Evolutionary conservation across 352 stramenopile genomes (phyloP), one percentile per base, ranked within the genome.

Genomic region (Pythium aphanidermatum): DNA sequence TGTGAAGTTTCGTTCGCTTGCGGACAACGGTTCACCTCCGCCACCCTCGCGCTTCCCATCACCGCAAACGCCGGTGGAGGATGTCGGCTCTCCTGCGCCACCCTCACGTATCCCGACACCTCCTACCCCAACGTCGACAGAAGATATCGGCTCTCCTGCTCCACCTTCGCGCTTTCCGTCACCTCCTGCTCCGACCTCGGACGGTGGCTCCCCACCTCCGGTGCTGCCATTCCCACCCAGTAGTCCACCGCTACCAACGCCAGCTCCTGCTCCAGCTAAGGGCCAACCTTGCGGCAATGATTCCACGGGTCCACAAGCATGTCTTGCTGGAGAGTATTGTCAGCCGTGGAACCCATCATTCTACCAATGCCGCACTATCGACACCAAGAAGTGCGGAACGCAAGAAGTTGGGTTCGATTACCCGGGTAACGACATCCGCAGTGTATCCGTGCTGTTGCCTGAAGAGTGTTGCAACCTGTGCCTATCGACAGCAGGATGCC

Each of bases 331-430:
- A 31, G 9, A 54, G 27, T 80, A 74, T 60, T 79, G 68, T 51
- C 68, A 79, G 53, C 65, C 68, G 6, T 79, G 68, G 64, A 65
- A 73, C 53, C 33, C 60, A 6, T 44, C 36, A 12, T 64, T 61
- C 52, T 74, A 76, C 54, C 69, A 80, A 48, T 80, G 69, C 54
- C 60, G 64, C 27, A 39, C 27, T 16, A 32, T 53, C 14, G 46
- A 53, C 35, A 20, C 34, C 33, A n/a, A n/a, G n/a, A 52, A 52
- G 34, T 52, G 45, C 17, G 45, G 45, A 19, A 11, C 14, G 6
- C 45, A 52, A 20, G 23, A 45, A 27, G 25, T 42, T 13, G 47
- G 30, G 12, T 26, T 53, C 2, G 51, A 59, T 30, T 59, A 50
- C 38, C 35, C 42, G 46, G 53, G 53, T 23, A 32, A 55, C 27